Conservation (phyloP, 2,329 filamentous ascomycete genomes). For the Cercospora zeina region DNA sequence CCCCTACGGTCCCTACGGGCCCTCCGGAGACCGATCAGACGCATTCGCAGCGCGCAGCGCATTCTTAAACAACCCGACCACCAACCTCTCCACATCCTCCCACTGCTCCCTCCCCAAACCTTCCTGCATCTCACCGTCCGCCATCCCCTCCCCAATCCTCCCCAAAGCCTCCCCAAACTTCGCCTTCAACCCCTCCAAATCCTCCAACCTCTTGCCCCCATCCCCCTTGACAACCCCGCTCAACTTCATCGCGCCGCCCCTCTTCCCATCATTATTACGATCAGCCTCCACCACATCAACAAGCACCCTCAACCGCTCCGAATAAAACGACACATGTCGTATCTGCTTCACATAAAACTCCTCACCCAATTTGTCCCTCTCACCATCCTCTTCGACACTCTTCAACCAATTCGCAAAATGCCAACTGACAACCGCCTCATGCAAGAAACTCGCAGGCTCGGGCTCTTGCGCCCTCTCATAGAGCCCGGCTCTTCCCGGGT, state of each 20-base stretch:
- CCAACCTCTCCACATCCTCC: neutral
- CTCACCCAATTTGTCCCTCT: accelerated
- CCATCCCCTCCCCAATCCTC: neutral
- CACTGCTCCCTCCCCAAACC: neutral
- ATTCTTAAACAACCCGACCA: neutral
- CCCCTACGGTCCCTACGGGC: neutral
- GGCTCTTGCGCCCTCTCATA: too few species aligned
- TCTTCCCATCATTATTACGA: too few species aligned
- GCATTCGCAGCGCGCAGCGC: too few species aligned
- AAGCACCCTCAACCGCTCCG: neutral
- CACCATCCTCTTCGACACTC: neutral
- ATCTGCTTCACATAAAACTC: neutral
- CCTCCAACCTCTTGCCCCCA: neutral
- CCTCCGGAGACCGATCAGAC: too few species aligned
- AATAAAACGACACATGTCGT: neutral
- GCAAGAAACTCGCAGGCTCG: too few species aligned
- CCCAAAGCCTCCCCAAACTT: neutral
- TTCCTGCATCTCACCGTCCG: neutral
- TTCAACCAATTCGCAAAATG: neutral
- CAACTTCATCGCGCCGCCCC: neutral
- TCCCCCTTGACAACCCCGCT: neutral
- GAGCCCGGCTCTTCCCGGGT: too few species aligned
- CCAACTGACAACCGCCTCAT: neutral
- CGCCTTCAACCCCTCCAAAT: neutral
- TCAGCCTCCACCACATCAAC: neutral